Percentiles rank a stretch among this genome's conserved stretches.
Conservation (phyloP, 1,139 yeast genomes). For the Pneumocystis jirovecii region DNA sequence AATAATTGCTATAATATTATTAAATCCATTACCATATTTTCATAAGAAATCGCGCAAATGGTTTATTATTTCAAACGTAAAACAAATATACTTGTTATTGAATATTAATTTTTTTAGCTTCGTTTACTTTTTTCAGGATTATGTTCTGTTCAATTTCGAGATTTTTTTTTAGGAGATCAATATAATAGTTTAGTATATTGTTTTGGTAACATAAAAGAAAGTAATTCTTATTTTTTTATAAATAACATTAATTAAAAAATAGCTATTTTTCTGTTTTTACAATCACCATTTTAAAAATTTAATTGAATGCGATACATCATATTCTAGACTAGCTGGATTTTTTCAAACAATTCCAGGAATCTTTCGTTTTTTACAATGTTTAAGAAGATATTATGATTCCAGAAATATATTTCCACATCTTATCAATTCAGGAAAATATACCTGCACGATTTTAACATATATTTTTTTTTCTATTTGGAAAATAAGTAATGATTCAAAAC, state of each 20-base stretch:
- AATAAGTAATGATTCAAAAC: conserved; percentile 33
- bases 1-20: conserved; percentile 33
- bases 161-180: conserved; percentile 84
- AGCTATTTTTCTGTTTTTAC: conserved; percentile 74
- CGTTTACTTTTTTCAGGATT: conserved; percentile 67
- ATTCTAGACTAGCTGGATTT: conserved; percentile 65
- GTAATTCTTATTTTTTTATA: neutral
- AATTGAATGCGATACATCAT: conserved; percentile 59
- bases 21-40: conserved; percentile 44
- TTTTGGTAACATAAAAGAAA: conserved; percentile 48
- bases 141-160: conserved; percentile 88
- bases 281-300: conserved; percentile 44
- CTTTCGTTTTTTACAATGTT: conserved; percentile 82
- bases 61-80: conserved; percentile 34
- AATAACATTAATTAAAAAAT: neutral
- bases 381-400: conserved; percentile 81
- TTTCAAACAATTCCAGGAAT: conserved; percentile 70
- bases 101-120: conserved; percentile 32
- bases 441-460: conserved; percentile 51
- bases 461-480: conserved; percentile 68
- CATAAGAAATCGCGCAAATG: conserved; percentile 51
- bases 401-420: conserved; percentile 95
- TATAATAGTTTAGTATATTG: conserved; percentile 78
- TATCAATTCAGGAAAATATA: conserved; percentile 74
- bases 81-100: neutral